A percentile compares a stretch with the other conserved stretches of the same genome.
phyloP scores from a whole-genome alignment of 2,329 filamentous ascomycete genomes.

The Fusarium falciforme region DNA sequence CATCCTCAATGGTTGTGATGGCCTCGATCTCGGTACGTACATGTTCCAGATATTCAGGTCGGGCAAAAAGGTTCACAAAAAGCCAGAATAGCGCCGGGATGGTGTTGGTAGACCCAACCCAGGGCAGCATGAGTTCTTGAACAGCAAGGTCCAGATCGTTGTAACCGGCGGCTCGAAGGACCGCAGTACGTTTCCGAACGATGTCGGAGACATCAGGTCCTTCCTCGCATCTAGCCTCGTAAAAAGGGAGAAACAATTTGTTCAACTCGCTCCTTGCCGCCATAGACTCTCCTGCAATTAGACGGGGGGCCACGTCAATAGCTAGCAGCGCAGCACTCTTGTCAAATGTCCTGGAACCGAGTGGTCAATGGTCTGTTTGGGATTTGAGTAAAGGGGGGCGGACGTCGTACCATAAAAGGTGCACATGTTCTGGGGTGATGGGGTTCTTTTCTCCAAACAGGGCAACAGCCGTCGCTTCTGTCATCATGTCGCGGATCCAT shows the following conservation, averaged over 20 bases:
- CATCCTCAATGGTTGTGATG: slow-evolving; percentile 1
- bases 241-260: slow-evolving; percentile 46
- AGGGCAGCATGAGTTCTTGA: slow-evolving; percentile 48
- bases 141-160: slow-evolving; percentile 40
- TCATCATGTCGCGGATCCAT: slow-evolving; percentile 54
- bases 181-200: slow-evolving; percentile 42
- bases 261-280: slow-evolving; percentile 43
- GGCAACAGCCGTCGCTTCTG: slow-evolving; percentile 51
- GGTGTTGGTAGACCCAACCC: slow-evolving; percentile 50
- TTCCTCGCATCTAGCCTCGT: slow-evolving; percentile 40
- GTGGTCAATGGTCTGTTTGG: not conserved
- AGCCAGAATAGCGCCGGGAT: slow-evolving; percentile 53
- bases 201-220: slow-evolving; percentile 43
- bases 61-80: slow-evolving; percentile 46
- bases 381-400: not conserved
- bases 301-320: not conserved
- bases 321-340: slow-evolving; percentile 9
- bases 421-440: slow-evolving; percentile 36
- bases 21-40: slow-evolving; percentile 47
- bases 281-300: not conserved
- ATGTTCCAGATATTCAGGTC: slow-evolving; percentile 37
- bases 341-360: slow-evolving; percentile 6
- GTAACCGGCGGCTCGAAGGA: slow-evolving; percentile 46
- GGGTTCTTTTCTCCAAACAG: slow-evolving; percentile 59
- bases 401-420: slow-evolving; percentile 51